Evolutionary conservation across 2,329 filamentous ascomycete genomes (phyloP).

Genomic region (Ophiostoma perfectum): DNA sequence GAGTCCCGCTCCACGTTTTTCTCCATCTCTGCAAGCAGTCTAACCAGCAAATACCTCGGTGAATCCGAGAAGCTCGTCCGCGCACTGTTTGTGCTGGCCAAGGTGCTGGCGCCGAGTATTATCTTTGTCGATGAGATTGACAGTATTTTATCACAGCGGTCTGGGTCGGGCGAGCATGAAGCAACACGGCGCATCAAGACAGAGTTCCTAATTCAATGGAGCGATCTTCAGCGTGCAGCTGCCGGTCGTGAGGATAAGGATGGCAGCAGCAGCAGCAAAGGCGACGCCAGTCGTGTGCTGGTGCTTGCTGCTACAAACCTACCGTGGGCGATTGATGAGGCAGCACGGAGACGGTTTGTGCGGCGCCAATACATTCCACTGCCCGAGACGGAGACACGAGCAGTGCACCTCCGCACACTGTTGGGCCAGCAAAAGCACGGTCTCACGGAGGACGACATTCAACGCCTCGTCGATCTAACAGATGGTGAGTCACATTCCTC

Average conservation of each 20-base stretch:
- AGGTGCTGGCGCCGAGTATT: conserved; percentile 83
- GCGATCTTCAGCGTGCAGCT: conserved; percentile 78
- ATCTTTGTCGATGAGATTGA: conserved; percentile 99
- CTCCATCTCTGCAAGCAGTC: conserved; percentile 86
- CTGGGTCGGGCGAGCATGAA: conserved; percentile 82
- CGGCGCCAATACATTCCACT: conserved; percentile 92
- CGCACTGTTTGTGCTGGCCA: conserved; percentile 85
- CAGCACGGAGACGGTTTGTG: conserved; percentile 83
- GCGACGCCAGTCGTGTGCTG: conserved; percentile 81
- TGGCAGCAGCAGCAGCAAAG: conserved; percentile 63
- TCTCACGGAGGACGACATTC: conserved; percentile 65
- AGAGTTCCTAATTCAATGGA: conserved; percentile 97
- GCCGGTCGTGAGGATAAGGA: conserved; percentile 69
- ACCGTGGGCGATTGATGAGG: conserved; percentile 97
- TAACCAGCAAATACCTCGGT: conserved; percentile 93
- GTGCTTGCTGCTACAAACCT: conserved; percentile 94
- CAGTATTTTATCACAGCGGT: conserved; percentile 78
- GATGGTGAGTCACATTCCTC: conserved; percentile 44
- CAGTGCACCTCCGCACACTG: conserved; percentile 70
- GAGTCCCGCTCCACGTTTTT: conserved; percentile 95
- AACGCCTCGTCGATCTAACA: conserved; percentile 69
- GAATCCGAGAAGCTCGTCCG: conserved; percentile 95
- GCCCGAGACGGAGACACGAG: conserved; percentile 76
- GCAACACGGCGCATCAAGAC: conserved; percentile 93
- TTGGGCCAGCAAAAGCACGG: conserved; percentile 83